Conservation (phyloP, 2,329 filamentous ascomycete species). For the Teratosphaeria gauchensis region DNA sequence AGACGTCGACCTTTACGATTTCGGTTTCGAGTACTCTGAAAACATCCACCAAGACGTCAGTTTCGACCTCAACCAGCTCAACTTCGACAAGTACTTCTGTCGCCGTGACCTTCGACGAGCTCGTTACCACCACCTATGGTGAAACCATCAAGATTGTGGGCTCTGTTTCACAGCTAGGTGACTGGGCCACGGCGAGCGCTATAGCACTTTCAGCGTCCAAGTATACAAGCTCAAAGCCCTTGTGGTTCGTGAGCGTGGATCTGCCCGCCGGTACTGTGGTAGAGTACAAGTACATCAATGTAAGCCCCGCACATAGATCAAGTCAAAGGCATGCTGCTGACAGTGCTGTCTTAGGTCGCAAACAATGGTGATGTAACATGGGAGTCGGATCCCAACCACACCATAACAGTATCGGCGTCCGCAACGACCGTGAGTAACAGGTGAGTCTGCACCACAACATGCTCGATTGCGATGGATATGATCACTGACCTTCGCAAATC, state of each 20-base stretch:
- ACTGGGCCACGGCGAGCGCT: constrained; percentile 47
- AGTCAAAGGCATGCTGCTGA: not conserved
- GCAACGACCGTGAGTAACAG: not conserved
- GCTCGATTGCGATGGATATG: not conserved
- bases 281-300: constrained; percentile 52
- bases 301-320: not conserved
- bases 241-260: constrained; percentile 51
- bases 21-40: not conserved
- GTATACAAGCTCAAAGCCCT: constrained; percentile 50
- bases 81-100: constrained; percentile 26
- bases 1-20: not conserved
- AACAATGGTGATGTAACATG: constrained; percentile 48
- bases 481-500: not conserved
- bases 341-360: constrained; percentile 28
- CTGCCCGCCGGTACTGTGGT: constrained; percentile 48
- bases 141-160: constrained; percentile 59
- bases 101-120: constrained; percentile 53
- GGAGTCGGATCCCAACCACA: constrained; percentile 50
- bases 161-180: constrained; percentile 47
- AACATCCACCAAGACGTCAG: not conserved
- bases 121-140: constrained; percentile 48
- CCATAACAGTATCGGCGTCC: constrained; percentile 29
- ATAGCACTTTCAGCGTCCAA: constrained; percentile 47
- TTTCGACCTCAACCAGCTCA: not conserved
- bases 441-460: not conserved